Conservation (phyloP, 306 rosid genomes). For the Argentina anserina region DNA sequence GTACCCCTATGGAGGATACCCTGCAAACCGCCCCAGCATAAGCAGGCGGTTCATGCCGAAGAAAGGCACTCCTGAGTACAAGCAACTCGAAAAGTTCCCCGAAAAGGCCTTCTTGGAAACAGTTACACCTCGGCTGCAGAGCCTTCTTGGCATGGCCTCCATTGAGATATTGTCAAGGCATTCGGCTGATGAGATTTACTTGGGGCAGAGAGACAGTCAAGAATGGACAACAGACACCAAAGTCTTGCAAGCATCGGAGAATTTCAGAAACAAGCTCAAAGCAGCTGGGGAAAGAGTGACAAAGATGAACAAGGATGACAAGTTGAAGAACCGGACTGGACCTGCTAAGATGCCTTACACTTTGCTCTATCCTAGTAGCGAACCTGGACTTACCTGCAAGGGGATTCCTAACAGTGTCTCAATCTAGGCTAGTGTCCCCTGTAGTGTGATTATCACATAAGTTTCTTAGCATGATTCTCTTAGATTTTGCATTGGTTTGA, state of each 20-base stretch:
- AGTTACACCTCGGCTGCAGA: conserved; percentile 41
- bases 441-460: background rate
- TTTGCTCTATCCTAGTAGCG: conserved; percentile 48
- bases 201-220: conserved; percentile 55
- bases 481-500: background rate
- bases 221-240: conserved; percentile 62
- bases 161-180: conserved; percentile 71
- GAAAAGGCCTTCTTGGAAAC: conserved; percentile 63
- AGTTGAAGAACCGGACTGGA: conserved; percentile 46
- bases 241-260: conserved; percentile 42
- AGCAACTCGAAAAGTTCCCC: conserved; percentile 46
- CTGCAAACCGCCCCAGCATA: conserved; percentile 55
- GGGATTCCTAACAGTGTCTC: conserved; percentile 78
- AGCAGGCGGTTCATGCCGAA: conserved; percentile 55
- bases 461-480: background rate
- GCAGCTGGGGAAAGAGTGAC: conserved; percentile 38
- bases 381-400: conserved; percentile 54
- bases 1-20: conserved; percentile 64
- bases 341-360: conserved; percentile 64
- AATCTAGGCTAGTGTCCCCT: conserved; percentile 27
- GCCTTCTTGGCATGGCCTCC: conserved; percentile 57
- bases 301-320: conserved; percentile 42
- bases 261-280: conserved; percentile 40
- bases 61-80: conserved; percentile 41
- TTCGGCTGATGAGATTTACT: conserved; percentile 72